Conservation (phyloP, 768 basidiomycete genomes). For the Boletus patriciae region DNA sequence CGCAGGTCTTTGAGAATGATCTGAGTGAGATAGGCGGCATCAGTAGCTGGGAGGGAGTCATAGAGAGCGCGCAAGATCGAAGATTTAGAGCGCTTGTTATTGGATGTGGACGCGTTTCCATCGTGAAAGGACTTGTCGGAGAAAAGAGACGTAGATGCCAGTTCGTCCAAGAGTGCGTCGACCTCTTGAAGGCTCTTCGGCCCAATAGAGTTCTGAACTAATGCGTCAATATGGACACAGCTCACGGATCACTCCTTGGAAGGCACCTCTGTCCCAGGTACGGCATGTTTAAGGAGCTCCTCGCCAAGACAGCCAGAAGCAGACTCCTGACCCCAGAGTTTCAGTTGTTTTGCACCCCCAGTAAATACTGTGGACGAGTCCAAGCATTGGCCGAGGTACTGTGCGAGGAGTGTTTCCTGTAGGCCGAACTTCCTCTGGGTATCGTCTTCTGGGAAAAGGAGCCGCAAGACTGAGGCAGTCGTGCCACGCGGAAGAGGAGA, state of each 20-base stretch:
- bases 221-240: slow-evolving; percentile 6
- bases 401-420: slow-evolving; percentile 62
- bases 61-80: slow-evolving; percentile 59
- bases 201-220: slow-evolving; percentile 21
- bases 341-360: slow-evolving; percentile 29
- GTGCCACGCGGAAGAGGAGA: slow-evolving; percentile 52
- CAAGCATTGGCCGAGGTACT: slow-evolving; percentile 50
- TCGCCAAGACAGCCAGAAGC: slow-evolving; percentile 68
- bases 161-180: slow-evolving; percentile 68
- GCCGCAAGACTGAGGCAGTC: slow-evolving; percentile 60
- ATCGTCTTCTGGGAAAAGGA: slow-evolving; percentile 88
- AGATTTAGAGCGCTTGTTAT: slow-evolving; percentile 32
- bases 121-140: slow-evolving; percentile 50
- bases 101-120: slow-evolving; percentile 28
- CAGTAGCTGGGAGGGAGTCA: slow-evolving; percentile 55
- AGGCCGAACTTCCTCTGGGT: slow-evolving; percentile 66
- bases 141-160: slow-evolving; percentile 66
- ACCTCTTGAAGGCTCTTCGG: slow-evolving; percentile 47
- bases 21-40: slow-evolving; percentile 74
- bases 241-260: not conserved
- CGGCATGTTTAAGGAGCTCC: slow-evolving; percentile 50
- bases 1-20: slow-evolving; percentile 86
- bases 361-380: slow-evolving; percentile 37
- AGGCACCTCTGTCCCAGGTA: slow-evolving; percentile 38
- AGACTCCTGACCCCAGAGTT: slow-evolving; percentile 42